These are phyloP conservation scores for Curvularia sp. DNA, from an alignment of 2,329 filamentous ascomycete species.

Conservation along the genomic window DNA sequence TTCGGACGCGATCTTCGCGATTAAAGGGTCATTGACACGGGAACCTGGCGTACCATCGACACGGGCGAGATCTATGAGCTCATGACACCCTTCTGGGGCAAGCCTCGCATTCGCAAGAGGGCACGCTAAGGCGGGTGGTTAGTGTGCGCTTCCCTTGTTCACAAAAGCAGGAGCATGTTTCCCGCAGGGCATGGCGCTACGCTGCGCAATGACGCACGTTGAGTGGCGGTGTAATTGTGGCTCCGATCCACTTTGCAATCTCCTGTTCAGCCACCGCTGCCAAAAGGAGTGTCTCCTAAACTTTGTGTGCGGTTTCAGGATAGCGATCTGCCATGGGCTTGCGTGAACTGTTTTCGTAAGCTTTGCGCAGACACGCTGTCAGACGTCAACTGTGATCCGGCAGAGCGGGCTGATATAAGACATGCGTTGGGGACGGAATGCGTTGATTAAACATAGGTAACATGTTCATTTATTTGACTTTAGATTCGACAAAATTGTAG, in stretches of 20 bases:
- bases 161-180: neutral
- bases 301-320: neutral
- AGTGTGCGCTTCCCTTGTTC: neutral
- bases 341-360: slow-evolving; percentile 11
- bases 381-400: neutral
- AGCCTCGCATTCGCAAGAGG: neutral
- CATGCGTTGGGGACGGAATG: neutral
- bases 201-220: slow-evolving; percentile 8
- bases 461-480: neutral
- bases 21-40: neutral
- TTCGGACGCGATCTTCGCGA: neutral
- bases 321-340: slow-evolving; percentile 9
- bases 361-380: neutral
- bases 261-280: slow-evolving; percentile 4
- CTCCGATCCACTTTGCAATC: slow-evolving; percentile 18
- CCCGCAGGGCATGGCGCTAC: neutral
- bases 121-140: slow-evolving; percentile 6
- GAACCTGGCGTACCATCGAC: neutral
- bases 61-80: slow-evolving; percentile 11
- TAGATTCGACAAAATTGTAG: neutral
- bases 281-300: neutral
- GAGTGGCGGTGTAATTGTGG: slow-evolving; percentile 17
- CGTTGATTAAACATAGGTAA: neutral
- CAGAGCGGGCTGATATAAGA: neutral
- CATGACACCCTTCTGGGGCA: slow-evolving; percentile 6